A percentile compares a stretch with the other conserved stretches of the same genome.
phyloP scores from a whole-genome alignment of 148 eudicot species.

The Limonium bicolor region DNA sequence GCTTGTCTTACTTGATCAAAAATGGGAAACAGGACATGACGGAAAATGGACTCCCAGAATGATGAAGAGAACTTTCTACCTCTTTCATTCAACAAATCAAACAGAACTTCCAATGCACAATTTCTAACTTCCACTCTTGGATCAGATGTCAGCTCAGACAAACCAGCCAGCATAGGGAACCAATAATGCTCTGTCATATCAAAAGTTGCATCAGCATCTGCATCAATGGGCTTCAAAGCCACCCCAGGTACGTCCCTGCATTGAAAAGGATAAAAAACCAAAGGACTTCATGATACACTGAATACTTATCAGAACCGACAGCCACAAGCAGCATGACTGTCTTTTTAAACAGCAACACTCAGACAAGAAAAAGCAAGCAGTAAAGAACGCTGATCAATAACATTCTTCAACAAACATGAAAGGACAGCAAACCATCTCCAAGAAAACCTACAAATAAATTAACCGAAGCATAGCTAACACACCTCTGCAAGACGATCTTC shows the following conservation, averaged over 20 bases:
- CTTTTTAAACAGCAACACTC: too few relatives aligned
- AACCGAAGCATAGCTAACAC: too few relatives aligned
- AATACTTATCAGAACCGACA: too few relatives aligned
- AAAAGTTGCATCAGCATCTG: constrained; percentile 31
- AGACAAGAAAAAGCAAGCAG: too few relatives aligned
- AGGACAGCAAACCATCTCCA: too few relatives aligned
- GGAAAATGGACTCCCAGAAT: constrained; percentile 93
- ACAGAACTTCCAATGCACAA: constrained; percentile 94
- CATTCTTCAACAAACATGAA: too few relatives aligned
- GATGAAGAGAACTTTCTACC: constrained; percentile 87
- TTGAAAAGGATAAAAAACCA: not conserved
- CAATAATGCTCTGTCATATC: constrained; percentile 98
- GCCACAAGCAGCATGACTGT: too few relatives aligned
- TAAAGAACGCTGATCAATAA: too few relatives aligned
- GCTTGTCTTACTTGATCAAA: constrained; percentile 91
- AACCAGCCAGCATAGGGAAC: constrained; percentile 99
- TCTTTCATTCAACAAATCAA: constrained; percentile 91
- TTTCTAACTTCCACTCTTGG: constrained; percentile 84
- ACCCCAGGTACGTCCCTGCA: constrained; percentile 98
- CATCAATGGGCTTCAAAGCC: constrained; percentile 73
- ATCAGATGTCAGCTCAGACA: constrained; percentile 94
- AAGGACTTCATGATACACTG: too few relatives aligned
- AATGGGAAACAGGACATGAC: constrained; percentile 84
- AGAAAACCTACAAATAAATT: too few relatives aligned
- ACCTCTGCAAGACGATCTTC: constrained; percentile 99